These are phyloP conservation scores for Cutaneotrichosporon sp. DNA, from an alignment of 1,284 basidiomycete genomes.

Conservation along the genomic window DNA sequence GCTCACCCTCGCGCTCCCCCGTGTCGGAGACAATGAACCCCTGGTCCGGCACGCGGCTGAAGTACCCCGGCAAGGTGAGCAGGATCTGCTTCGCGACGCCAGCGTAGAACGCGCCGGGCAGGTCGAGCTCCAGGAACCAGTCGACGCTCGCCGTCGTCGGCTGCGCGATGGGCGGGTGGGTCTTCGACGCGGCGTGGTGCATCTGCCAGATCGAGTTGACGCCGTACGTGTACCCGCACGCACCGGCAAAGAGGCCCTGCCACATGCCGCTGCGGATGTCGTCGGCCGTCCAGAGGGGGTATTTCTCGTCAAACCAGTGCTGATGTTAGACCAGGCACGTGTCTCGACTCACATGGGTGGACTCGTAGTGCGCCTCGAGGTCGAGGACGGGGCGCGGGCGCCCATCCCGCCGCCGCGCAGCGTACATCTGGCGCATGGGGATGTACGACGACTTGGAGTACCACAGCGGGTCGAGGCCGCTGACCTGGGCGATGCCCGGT, in stretches of 20 bases:
- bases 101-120: constrained; percentile 19
- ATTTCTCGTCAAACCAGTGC: neutral
- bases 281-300: constrained; percentile 20
- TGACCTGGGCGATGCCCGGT: neutral
- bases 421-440: constrained; percentile 21
- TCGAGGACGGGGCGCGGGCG: constrained; percentile 23
- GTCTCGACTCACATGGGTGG: constrained; percentile 10
- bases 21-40: constrained; percentile 26
- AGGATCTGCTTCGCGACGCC: constrained; percentile 16
- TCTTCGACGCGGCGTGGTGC: constrained; percentile 20
- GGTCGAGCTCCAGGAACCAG: constrained; percentile 20
- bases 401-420: constrained; percentile 13
- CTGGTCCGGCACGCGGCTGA: constrained; percentile 22
- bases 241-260: constrained; percentile 27
- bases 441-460: constrained; percentile 11
- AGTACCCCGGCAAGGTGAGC: constrained; percentile 24
- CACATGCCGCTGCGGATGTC: constrained; percentile 27
- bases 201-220: constrained; percentile 30
- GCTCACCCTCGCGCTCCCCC: constrained; percentile 16
- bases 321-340: neutral
- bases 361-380: constrained; percentile 32
- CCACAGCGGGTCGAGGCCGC: constrained; percentile 11
- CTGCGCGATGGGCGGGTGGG: constrained; percentile 23
- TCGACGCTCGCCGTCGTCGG: constrained; percentile 21
- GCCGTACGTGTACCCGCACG: constrained; percentile 28